These are phyloP conservation scores for Lepidopterella palustris DNA, from an alignment of 495 filamentous ascomycete genomes.

Conservation along the genomic window DNA sequence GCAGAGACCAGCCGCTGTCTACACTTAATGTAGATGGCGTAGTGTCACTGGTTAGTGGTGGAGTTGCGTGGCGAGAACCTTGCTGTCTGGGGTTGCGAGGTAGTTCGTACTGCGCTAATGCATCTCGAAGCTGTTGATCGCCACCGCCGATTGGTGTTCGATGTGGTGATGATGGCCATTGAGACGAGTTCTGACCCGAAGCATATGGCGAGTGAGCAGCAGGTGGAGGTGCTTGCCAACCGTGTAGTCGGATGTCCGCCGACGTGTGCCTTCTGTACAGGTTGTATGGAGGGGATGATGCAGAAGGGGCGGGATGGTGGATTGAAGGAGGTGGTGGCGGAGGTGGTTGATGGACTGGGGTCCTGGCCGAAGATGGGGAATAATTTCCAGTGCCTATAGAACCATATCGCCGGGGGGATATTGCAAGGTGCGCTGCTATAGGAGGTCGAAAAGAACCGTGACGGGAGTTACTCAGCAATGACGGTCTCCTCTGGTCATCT, in stretches of 20 bases:
- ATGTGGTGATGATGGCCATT: conserved; percentile 84
- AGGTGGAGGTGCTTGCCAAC: conserved; percentile 59
- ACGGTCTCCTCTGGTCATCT: conserved; percentile 63
- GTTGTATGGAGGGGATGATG: conserved; percentile 68
- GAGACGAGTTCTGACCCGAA: conserved; percentile 63
- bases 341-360: conserved; percentile 51
- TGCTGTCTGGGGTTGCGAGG: conserved; percentile 50
- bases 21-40: conserved; percentile 41
- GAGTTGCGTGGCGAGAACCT: conserved; percentile 55
- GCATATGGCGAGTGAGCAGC: conserved; percentile 58
- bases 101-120: conserved; percentile 76
- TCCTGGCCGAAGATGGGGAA: conserved; percentile 59
- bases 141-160: conserved; percentile 53
- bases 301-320: conserved; percentile 57
- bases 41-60: conserved; percentile 22
- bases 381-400: conserved; percentile 62
- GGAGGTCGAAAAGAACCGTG: conserved; percentile 64
- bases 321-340: conserved; percentile 57
- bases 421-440: conserved; percentile 68
- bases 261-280: conserved; percentile 86
- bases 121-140: conserved; percentile 76
- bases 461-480: conserved; percentile 37
- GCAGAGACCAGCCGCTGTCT: conserved; percentile 56
- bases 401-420: conserved; percentile 73
- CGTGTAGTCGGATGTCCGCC: conserved; percentile 86